Evolutionary conservation across 495 filamentous ascomycete species (phyloP), one percentile per base, ranked within the genome.

Genomic region (Penicillium cinerascens): DNA sequence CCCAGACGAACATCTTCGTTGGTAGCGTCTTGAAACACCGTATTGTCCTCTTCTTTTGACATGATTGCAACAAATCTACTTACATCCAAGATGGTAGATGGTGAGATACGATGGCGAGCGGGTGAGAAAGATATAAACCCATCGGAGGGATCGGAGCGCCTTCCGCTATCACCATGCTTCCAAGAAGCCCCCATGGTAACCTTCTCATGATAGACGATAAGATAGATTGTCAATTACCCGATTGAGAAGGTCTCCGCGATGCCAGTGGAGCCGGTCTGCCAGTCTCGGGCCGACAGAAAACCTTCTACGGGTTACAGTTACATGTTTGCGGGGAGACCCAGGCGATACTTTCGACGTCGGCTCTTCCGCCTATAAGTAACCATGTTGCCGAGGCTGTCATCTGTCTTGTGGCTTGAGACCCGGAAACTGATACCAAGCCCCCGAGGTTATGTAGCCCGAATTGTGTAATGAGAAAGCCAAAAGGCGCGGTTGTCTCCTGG

Each of bases 1-100:
- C 74, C 70, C 20, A 80, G 58, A 1, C 66, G 66, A 17, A 68
- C 68, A 64, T 77, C 77, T 50, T 78, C 75, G 13, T 44, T 54
- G 0, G 63, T 59, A 16, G 59, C 54, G 41, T 44, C 55, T 37
- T 59, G 39, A 44, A 69, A 67, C 29, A 69, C 66, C 41, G 59
- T 29, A 1, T 47, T 48, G 5, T 58, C 55, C 10, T 64, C 49
- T 25, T 56, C 52, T 16, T 57, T 53, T 11, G 54, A 52, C 61
- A 67, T 67, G 48, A 43, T 42, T 33, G 42, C 41, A n/a, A 26
- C 23, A n/a, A 26, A 26, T 3, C 15, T 13, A 5, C 18, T 18
- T 33, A 9, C 38, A 13, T 0, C 0, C 4, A 4, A 51, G 42
- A 20, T 36, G 33, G 13, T 16, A 20, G 1, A n/a, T 42, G 47